Percentiles rank a stretch among this genome's conserved stretches.
Conservation (phyloP, 352 stramenopile species). For the Phytophthora lateralis region DNA sequence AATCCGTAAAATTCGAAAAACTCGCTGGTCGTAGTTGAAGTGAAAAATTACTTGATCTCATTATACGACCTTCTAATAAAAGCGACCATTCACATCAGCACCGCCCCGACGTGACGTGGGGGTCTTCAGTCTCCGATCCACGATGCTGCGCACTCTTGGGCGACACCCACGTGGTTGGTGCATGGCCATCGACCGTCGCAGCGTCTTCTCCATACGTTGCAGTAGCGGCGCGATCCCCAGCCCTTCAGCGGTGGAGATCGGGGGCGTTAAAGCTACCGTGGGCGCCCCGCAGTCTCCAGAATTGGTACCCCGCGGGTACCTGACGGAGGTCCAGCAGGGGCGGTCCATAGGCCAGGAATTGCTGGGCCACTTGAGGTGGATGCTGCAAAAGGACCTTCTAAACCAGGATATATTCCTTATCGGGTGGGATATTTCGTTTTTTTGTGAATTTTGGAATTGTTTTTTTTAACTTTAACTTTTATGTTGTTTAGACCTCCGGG, state of each 20-base stretch:
- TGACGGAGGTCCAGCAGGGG: conserved; percentile 38
- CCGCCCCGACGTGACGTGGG: conserved; percentile 1
- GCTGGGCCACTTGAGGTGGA: conserved; percentile 82
- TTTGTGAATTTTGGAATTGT: conserved; percentile 20
- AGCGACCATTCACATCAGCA: conserved; percentile 3
- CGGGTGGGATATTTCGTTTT: conserved; percentile 39
- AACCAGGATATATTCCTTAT: conserved; percentile 91
- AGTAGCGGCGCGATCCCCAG: background rate
- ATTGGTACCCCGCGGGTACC: conserved; percentile 66
- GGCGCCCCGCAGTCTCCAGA: conserved; percentile 36
- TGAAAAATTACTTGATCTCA: background rate
- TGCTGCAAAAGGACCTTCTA: conserved; percentile 85
- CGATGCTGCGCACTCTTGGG: conserved; percentile 19
- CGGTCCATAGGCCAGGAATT: conserved; percentile 63
- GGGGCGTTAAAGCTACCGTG: conserved; percentile 53
- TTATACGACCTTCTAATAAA: conserved; percentile 9
- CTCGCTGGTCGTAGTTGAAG: conserved; percentile 1
- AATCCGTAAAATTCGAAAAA: background rate
- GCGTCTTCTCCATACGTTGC: conserved; percentile 10
- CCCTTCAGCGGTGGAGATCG: conserved; percentile 59
- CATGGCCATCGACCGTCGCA: conserved; percentile 4
- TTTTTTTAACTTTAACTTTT: background rate
- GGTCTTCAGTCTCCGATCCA: background rate
- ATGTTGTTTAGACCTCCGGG: conserved; percentile 64
- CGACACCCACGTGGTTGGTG: conserved; percentile 10